Conservation (phyloP, 352 stramenopile genomes). For the Phytophthora palmivora region DNA sequence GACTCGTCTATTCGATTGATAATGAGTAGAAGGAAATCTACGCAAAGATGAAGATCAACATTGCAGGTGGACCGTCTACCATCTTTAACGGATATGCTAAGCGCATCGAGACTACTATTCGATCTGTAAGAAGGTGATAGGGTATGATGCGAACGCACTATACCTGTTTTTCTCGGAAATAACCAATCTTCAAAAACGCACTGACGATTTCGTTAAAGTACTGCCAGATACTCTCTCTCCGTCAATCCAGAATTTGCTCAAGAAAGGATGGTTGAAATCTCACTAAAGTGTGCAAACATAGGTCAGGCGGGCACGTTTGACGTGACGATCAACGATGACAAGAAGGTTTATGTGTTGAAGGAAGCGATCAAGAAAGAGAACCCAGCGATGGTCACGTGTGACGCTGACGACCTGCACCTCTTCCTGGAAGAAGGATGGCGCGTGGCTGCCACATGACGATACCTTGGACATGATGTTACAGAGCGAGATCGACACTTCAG, state of each 20-base stretch:
- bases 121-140: neutral
- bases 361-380: constrained; percentile 17
- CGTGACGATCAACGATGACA: too few relatives aligned
- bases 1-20: constrained; percentile 3
- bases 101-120: neutral
- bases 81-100: constrained; percentile 14
- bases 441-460: constrained; percentile 15
- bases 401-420: constrained; percentile 4
- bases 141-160: too few relatives aligned
- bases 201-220: too few relatives aligned
- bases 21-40: constrained; percentile 9
- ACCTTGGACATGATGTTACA: constrained; percentile 11
- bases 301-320: too few relatives aligned
- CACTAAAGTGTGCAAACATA: too few relatives aligned
- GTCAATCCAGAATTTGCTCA: too few relatives aligned
- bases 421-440: constrained; percentile 15
- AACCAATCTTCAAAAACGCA: too few relatives aligned
- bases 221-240: too few relatives aligned
- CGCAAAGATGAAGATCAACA: constrained; percentile 9
- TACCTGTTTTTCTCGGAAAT: too few relatives aligned
- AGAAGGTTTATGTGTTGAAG: too few relatives aligned
- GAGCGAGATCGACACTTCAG: constrained; percentile 9
- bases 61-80: too few relatives aligned
- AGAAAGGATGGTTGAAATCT: too few relatives aligned
- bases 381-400: neutral